These are phyloP conservation scores for Halophytophthora batemanensis DNA, from an alignment of 352 stramenopile genomes.

Conservation along the genomic window DNA sequence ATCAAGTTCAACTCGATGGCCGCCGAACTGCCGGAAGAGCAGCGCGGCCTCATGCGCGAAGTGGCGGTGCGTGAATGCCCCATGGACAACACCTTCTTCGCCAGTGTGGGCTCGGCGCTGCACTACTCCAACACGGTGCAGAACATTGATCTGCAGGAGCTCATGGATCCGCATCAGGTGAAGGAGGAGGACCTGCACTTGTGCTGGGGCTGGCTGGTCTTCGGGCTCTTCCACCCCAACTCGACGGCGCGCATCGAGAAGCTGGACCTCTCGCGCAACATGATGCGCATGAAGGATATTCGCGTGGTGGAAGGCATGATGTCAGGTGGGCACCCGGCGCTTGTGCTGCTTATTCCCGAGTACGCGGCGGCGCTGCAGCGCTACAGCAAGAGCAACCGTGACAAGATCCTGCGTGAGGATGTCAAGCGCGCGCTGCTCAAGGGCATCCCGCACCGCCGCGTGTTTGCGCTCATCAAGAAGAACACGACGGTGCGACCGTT, in stretches of 20 bases:
- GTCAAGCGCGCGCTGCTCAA: conserved; percentile 49
- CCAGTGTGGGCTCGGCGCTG: conserved; percentile 44
- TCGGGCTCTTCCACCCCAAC: conserved; percentile 53
- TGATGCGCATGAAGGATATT: conserved; percentile 58
- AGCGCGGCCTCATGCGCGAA: conserved; percentile 37
- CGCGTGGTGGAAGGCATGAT: conserved; percentile 49
- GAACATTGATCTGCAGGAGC: conserved; percentile 49
- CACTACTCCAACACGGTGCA: conserved; percentile 53
- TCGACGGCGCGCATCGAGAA: conserved; percentile 42
- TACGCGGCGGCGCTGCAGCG: conserved; percentile 42
- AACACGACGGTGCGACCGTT: conserved; percentile 39
- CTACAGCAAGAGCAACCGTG: conserved; percentile 48
- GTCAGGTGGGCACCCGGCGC: conserved; percentile 42
- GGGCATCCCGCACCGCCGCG: conserved; percentile 38
- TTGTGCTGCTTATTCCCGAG: conserved; percentile 45
- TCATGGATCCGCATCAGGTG: conserved; percentile 36
- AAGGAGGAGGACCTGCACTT: conserved; percentile 41
- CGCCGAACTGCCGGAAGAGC: conserved; percentile 35
- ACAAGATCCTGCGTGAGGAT: conserved; percentile 46
- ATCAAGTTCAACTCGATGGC: conserved; percentile 58
- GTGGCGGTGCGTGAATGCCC: conserved; percentile 40
- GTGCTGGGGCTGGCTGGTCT: conserved; percentile 53
- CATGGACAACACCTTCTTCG: conserved; percentile 56
- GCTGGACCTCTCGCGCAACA: conserved; percentile 45
- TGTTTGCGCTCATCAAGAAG: conserved; percentile 49